These are phyloP conservation scores for Beta lomatogona DNA, from an alignment of 179 eudicot species.

Conservation along the genomic window DNA sequence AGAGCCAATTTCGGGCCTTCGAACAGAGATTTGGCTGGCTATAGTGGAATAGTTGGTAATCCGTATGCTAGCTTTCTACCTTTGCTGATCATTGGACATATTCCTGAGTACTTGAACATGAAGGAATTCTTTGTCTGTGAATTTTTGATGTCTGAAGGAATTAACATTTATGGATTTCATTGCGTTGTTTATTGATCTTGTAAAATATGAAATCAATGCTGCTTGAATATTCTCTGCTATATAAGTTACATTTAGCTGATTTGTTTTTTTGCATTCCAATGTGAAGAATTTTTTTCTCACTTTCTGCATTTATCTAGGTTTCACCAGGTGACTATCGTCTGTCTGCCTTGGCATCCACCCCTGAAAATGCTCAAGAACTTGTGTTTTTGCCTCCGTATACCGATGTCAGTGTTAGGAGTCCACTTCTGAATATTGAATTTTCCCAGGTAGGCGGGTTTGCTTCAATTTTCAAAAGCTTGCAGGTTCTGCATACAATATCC, in stretches of 20 bases:
- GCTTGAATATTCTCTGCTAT: neutral
- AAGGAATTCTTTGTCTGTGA: neutral
- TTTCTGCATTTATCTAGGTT: slow-evolving; percentile 53
- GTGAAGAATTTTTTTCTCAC: neutral
- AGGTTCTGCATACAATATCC: neutral
- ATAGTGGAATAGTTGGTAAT: neutral
- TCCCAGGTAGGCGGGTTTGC: slow-evolving; percentile 64
- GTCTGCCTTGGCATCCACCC: slow-evolving; percentile 80
- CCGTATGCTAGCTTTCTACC: neutral
- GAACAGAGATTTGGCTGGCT: neutral
- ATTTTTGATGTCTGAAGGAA: neutral
- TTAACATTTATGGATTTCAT: neutral
- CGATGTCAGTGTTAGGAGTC: slow-evolving; percentile 79
- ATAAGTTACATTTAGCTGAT: neutral
- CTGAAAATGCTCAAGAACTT: slow-evolving; percentile 72
- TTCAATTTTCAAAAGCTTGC: neutral
- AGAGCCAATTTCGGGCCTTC: neutral
- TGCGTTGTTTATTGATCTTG: neutral
- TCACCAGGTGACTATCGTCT: slow-evolving; percentile 93
- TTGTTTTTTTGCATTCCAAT: neutral
- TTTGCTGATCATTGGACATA: neutral
- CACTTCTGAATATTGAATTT: slow-evolving; percentile 75
- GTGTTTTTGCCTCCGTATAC: slow-evolving; percentile 71
- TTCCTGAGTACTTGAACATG: neutral
- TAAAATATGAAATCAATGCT: neutral